Evolutionary conservation across 1,284 basidiomycete genomes (phyloP).

Genomic region (Thecaphora frezii): DNA sequence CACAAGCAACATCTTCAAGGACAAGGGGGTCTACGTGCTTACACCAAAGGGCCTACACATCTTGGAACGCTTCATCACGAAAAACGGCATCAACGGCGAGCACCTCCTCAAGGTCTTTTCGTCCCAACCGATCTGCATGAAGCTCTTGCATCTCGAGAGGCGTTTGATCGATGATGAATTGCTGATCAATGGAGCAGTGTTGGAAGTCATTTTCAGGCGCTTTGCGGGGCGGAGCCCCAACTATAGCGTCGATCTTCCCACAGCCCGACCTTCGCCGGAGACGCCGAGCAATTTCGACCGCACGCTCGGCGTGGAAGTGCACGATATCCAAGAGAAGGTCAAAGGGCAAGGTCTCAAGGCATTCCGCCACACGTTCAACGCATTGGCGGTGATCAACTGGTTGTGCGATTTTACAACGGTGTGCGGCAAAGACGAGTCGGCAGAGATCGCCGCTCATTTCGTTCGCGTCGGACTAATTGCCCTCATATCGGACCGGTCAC

Average conservation of each 20-base stretch:
- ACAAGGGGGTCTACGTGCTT: constrained; percentile 90
- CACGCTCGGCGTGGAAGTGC: constrained; percentile 61
- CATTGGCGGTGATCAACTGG: constrained; percentile 89
- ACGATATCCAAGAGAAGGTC: constrained; percentile 69
- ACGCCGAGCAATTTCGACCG: constrained; percentile 59
- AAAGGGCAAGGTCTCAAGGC: constrained; percentile 71
- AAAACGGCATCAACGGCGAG: constrained; percentile 92
- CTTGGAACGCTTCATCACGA: constrained; percentile 96
- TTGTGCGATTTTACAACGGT: constrained; percentile 95
- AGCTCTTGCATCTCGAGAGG: constrained; percentile 92
- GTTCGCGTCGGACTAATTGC: constrained; percentile 88
- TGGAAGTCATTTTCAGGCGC: constrained; percentile 91
- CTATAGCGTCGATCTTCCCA: constrained; percentile 8
- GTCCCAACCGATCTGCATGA: constrained; percentile 94
- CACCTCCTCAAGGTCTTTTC: constrained; percentile 86
- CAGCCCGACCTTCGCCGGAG: background rate
- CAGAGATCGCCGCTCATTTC: constrained; percentile 95
- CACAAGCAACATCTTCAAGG: constrained; percentile 86
- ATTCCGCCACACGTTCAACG: constrained; percentile 81
- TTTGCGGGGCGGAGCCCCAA: constrained; percentile 74
- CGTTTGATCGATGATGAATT: constrained; percentile 93
- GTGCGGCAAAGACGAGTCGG: constrained; percentile 91
- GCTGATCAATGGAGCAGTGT: constrained; percentile 87
- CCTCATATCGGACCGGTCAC: constrained; percentile 67
- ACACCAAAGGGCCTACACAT: constrained; percentile 98